Evolutionary conservation across 2,329 filamentous ascomycete species (phyloP).

Genomic region (Fusarium cicatricum): DNA sequence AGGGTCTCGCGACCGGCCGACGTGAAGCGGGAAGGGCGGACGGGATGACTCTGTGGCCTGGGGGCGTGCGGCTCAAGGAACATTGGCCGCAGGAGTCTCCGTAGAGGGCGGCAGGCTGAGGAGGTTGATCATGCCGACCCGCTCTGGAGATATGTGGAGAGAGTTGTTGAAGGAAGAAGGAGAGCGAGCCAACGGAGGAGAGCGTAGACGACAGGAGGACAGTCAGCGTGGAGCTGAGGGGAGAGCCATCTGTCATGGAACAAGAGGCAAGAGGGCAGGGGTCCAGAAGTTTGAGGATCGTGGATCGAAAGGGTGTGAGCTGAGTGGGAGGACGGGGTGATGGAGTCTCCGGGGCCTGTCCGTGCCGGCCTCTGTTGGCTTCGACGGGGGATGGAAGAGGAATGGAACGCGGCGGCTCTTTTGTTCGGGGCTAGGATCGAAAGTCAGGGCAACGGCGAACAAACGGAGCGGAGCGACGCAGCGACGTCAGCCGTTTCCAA

Average conservation of each 20-base stretch:
- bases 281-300: constrained; percentile 32
- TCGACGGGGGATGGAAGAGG: constrained; percentile 39
- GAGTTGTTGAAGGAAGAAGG: constrained; percentile 35
- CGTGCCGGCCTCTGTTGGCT: constrained; percentile 32
- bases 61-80: constrained; percentile 42
- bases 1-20: constrained; percentile 34
- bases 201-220: constrained; percentile 31
- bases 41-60: constrained; percentile 31
- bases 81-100: constrained; percentile 45
- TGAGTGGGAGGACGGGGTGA: constrained; percentile 30
- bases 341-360: constrained; percentile 26
- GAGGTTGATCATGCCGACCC: constrained; percentile 50
- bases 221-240: constrained; percentile 40
- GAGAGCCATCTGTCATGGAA: constrained; percentile 35
- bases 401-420: constrained; percentile 43
- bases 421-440: constrained; percentile 41
- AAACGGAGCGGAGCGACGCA: too few relatives aligned
- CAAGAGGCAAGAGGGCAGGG: constrained; percentile 32
- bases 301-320: constrained; percentile 38
- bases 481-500: constrained; percentile 38
- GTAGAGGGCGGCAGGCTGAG: constrained; percentile 44
- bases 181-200: constrained; percentile 39
- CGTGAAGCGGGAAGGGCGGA: constrained; percentile 32
- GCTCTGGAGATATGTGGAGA: constrained; percentile 45
- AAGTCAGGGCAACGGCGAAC: constrained; percentile 34